Evolutionary conservation across 148 eudicot species (phyloP).

Genomic region (Salicornia ramosissima): DNA sequence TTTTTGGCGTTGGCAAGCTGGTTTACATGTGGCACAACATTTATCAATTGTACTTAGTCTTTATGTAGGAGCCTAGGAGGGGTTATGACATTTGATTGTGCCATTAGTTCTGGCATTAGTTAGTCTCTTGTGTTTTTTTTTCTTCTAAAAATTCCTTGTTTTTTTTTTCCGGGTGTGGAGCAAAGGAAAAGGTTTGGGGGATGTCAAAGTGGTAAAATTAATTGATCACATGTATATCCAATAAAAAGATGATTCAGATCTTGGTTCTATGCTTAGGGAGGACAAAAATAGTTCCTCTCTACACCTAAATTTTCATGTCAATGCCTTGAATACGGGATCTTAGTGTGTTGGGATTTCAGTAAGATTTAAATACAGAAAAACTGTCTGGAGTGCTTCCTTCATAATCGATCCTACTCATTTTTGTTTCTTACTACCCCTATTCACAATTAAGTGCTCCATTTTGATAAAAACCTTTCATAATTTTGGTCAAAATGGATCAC

Average conservation of each 20-base stretch:
- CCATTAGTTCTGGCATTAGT: constrained; percentile 3
- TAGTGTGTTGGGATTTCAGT: neutral
- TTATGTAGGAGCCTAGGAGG: neutral
- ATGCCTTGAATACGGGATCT: neutral
- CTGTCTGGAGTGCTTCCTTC: too few species aligned
- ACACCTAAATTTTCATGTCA: neutral
- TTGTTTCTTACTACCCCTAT: too few species aligned
- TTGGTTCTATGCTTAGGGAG: neutral
- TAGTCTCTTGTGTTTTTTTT: neutral
- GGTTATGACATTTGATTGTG: neutral
- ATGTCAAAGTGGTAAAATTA: too few species aligned
- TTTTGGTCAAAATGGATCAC: too few species aligned
- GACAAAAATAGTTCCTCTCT: neutral
- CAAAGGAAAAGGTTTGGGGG: neutral
- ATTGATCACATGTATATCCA: constrained; percentile 7
- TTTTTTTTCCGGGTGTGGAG: neutral
- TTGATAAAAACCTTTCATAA: too few species aligned
- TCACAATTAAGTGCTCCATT: too few species aligned
- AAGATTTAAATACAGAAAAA: neutral
- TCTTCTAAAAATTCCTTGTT: too few species aligned
- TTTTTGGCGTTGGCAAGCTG: constrained; percentile 6
- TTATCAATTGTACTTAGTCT: neutral
- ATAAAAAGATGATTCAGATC: neutral
- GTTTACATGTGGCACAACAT: constrained; percentile 1
- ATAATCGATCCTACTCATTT: too few species aligned